Evolutionary conservation across 2,329 filamentous ascomycete species (phyloP), one percentile per base, ranked within the genome.

Genomic region (Rutstroemia sp.): DNA sequence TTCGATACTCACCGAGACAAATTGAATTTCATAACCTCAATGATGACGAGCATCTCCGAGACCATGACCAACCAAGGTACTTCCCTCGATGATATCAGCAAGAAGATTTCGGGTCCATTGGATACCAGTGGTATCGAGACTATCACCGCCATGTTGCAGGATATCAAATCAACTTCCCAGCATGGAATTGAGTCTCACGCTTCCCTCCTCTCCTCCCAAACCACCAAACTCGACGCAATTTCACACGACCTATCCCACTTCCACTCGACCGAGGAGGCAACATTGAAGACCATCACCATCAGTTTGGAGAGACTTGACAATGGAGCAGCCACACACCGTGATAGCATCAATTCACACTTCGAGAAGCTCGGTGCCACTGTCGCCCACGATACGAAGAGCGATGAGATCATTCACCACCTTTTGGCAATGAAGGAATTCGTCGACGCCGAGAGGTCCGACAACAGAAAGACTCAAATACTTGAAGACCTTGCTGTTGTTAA

Each of bases 1-100:
- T 54, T 58, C 19, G 48, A 49, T 46, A 49, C 48, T 21, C 53
- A 58, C 38, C 42, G 52, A 14, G 51, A 51, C 7, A 56, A 56
- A 21, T 46, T 58, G 47, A 56, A 48, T 17, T 51, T 56, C 47
- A 56, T 56, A 7, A 48, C 53, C 40, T 56, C 53, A 14, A 56
- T 56, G 53, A 56, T 56, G 53, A 56, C 53, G 8, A 56, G 53
- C 9, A 51, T 56, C 30, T 48, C 53, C 6, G 53, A 56, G 44
- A 51, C 47, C 14, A 56, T 56, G 53, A 48, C 53, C 25, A 27
- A 57, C 16, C 54, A 60, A 48, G 50, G 48, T 17, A 51, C 57
- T 16, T 52, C 47, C 8, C 51, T 60, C 30, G 42, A 57, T 9
- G 42, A 48, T 30, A 54, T 60, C 9, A 38, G 53, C 27, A 40